A percentile compares a stretch with the other conserved stretches of the same genome.
phyloP scores from a whole-genome alignment of 2,329 filamentous ascomycete species.

The Botrytis paeoniae region DNA sequence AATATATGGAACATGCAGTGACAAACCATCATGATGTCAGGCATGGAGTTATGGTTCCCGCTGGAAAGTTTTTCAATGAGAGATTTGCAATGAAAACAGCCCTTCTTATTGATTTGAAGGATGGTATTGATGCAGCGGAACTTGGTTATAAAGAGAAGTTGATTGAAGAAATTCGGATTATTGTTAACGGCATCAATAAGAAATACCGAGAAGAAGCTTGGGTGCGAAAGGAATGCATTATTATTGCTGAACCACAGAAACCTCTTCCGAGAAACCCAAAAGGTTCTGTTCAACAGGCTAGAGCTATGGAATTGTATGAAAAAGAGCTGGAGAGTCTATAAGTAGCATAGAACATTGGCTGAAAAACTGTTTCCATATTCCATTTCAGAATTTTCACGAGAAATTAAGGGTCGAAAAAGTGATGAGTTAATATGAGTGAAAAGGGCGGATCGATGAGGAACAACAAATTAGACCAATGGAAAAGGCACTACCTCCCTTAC shows the following conservation, averaged over 20 bases:
- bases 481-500: neutral
- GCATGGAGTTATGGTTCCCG: neutral
- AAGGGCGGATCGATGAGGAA: neutral
- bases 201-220: neutral
- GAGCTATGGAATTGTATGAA: neutral
- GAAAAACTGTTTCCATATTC: too few species aligned
- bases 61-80: neutral
- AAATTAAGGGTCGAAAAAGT: neutral
- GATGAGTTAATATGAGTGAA: neutral
- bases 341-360: neutral
- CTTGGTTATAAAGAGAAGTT: neutral
- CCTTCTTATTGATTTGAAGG: neutral
- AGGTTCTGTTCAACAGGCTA: neutral
- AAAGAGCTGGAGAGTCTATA: neutral
- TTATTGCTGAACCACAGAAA: neutral
- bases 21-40: neutral
- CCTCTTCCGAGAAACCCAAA: neutral
- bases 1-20: neutral
- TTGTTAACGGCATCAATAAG: neutral
- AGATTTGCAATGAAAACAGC: neutral
- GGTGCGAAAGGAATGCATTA: neutral
- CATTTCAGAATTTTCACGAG: neutral
- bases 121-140: neutral
- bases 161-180: neutral
- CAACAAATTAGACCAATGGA: neutral